Evolutionary conservation across 2,329 filamentous ascomycete species (phyloP), one percentile per base, ranked within the genome.

Genomic region (Emericellopsis cladophorae): DNA sequence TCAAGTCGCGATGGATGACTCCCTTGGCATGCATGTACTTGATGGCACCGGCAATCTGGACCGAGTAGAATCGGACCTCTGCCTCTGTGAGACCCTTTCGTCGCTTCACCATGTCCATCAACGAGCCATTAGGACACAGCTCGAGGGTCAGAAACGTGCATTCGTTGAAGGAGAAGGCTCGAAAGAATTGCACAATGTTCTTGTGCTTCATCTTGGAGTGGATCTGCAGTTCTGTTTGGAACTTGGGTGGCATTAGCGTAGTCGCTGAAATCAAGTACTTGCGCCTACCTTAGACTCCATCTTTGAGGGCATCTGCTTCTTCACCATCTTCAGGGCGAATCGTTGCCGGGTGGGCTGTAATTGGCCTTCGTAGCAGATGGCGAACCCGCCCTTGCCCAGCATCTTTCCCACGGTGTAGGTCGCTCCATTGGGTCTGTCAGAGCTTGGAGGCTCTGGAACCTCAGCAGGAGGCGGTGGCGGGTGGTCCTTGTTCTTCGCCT

Each of bases 31-130:
- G 93, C 69, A 98, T 84, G 57, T 98, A 98, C 62, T 96, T 96
- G 62, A 98, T 90, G 31, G 92, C 92, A 31, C 92, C 92, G 49
- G 90, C 87, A 45, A 95, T 88, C 61, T 98, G 92, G 33, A 98
- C 79, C 45, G 92, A 83, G 59, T 95, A 95, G 52, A 89, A 87
- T 48, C 92, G 78, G 38, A 95, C 88, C 62, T 98, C 92, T 1
- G 92, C 88, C 58, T 96, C 84, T 14, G 87, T 95, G 43, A 98
- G 70, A 41, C 83, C 88, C 57, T 85, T 92, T 51, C 92, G 76
- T 53, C 84, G 85, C 65, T 93, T 93, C 47, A 96, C 86, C 81
- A 95, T 94, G 57, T 96, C 92, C 79, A 95, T 95, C 15, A 98
- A 75, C 16, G 89, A 95, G 36, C 92, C 92, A 56, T 96, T 96